Base-by-base conservation (phyloP, 768 basidiomycete genomes). In the Agrocybe chaxingu region DNA sequence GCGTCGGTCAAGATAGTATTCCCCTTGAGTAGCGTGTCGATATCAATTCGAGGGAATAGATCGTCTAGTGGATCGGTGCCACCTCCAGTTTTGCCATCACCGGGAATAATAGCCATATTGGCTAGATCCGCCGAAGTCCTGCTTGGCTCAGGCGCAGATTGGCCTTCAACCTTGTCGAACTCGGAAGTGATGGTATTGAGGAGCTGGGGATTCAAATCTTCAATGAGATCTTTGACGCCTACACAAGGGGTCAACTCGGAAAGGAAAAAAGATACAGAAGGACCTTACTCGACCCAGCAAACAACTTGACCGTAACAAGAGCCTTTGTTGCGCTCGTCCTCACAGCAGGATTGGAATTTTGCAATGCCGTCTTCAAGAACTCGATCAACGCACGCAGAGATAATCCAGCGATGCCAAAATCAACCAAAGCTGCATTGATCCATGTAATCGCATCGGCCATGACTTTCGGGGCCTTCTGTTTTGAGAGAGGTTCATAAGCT, bases 381-480 rank as follows among this genome's bases (percentile, higher is more conserved):
- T 95, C 92, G 48, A 99, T 93, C 32, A 99, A 73, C 50, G 76
- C 80, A 47, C 92, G 80, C 31, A 98, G 75, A 4, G 89, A 83
- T 31, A 99, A 62, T 3, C 95, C 95, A 19, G 82, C 78, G 53
- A 94, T 89, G 36, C 97, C 97, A 64, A 99, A 99, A 50, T 98
- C 97, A 12, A 74, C 75, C 31, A 99, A 69, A 7, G 89, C 87
- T 32, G 83, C 79, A 51, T 93, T 92, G 51, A 97, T 80, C 94
- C 96, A 98, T 19, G 76, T 70, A 42, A 95, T 68, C 2, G 94
- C 86, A 64, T 99, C 97, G 0, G 94, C 92, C 32, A 98, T 78
- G 38, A 93, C 92, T 69, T 98, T 99, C 0, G 97, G 96, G 3
- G 97, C 96, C 65, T 99, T 99, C 65, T 94, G 93, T 68, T 95